Evolutionary conservation across 129 eudicot genomes (phyloP).

Genomic region (Flaveria linearis): DNA sequence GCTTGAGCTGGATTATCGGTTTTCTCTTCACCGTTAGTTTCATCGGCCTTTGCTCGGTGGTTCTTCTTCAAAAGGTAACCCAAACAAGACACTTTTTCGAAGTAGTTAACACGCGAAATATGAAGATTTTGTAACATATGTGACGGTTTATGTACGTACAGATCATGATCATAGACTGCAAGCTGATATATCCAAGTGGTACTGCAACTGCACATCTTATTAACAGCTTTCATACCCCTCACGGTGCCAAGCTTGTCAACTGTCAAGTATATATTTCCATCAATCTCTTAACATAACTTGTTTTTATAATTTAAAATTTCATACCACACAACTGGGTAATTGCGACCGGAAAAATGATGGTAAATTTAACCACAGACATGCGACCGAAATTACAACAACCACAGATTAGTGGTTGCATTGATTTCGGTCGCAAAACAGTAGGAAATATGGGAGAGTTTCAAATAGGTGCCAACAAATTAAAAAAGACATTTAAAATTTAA

Average conservation of each 20-base stretch:
- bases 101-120: too few relatives aligned
- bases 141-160: constrained; percentile 3
- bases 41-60: constrained; percentile 62
- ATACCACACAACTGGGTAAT: too few relatives aligned
- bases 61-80: constrained; percentile 65
- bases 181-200: constrained; percentile 67
- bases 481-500: too few relatives aligned
- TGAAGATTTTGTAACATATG: neutral
- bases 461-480: too few relatives aligned
- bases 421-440: too few relatives aligned
- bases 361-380: too few relatives aligned
- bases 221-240: constrained; percentile 72
- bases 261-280: neutral
- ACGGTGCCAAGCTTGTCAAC: constrained; percentile 68
- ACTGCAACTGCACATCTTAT: constrained; percentile 74
- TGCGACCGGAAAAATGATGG: too few relatives aligned
- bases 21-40: constrained; percentile 75
- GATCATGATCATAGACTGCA: constrained; percentile 64
- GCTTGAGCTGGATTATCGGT: constrained; percentile 58
- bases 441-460: too few relatives aligned
- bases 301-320: too few relatives aligned
- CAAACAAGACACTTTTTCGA: too few relatives aligned
- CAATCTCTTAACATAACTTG: neutral
- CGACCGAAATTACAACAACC: too few relatives aligned
- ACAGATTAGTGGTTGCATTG: too few relatives aligned